A percentile compares a stretch with the other conserved stretches of the same genome.
Conservation (phyloP, 768 basidiomycete genomes). For the Russula ochroleuca region DNA sequence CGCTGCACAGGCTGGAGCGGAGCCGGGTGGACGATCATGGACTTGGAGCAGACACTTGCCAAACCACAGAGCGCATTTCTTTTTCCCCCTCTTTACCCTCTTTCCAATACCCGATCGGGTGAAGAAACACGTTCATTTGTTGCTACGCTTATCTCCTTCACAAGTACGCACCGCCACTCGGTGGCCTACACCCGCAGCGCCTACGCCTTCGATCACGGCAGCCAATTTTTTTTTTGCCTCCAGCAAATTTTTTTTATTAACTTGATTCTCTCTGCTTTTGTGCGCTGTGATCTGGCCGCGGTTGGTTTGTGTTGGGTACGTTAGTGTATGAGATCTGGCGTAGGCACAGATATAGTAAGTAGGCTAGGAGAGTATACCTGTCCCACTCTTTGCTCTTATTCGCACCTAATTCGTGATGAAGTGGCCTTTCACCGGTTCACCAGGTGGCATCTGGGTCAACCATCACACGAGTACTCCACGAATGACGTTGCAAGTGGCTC, state of each 20-base stretch:
- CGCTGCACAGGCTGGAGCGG: slow-evolving; percentile 4
- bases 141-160: slow-evolving; percentile 6
- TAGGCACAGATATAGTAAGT: slow-evolving; percentile 14
- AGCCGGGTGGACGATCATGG: slow-evolving; percentile 15
- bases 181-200: not conserved
- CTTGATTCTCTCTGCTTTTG: slow-evolving; percentile 1
- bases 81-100: slow-evolving; percentile 8
- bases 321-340: slow-evolving; percentile 14
- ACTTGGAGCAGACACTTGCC: slow-evolving; percentile 20
- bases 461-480: no score
- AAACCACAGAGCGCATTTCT: slow-evolving; percentile 16
- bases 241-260: not conserved
- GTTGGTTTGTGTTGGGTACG: slow-evolving; percentile 4
- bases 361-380: not conserved
- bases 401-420: not conserved
- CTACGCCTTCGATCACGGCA: not conserved
- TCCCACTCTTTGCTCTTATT: not conserved
- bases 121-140: slow-evolving; percentile 24
- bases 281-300: slow-evolving; percentile 4
- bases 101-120: slow-evolving; percentile 18
- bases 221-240: not conserved
- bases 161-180: not conserved
- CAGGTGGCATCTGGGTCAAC: no score
- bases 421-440: not conserved
- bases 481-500: no score